Evolutionary conservation across 2,329 filamentous ascomycete species (phyloP).

Genomic region (Emericellopsis cladophorae): DNA sequence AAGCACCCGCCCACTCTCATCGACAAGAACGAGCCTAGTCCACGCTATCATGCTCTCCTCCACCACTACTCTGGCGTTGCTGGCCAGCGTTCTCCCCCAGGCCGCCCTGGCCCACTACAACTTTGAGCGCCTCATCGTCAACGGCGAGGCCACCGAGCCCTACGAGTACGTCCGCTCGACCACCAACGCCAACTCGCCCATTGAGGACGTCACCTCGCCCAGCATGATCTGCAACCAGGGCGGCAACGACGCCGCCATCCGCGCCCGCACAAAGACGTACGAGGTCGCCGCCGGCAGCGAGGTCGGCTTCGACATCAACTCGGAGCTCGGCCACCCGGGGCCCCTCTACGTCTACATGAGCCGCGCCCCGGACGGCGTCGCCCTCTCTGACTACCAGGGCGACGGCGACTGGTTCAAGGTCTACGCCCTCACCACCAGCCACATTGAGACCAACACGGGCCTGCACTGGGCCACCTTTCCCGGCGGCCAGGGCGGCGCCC

Average conservation of each 20-base stretch:
- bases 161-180: constrained; percentile 34
- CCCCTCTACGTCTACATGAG: constrained; percentile 18
- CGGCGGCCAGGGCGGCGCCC: constrained; percentile 8
- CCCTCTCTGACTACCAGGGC: constrained; percentile 11
- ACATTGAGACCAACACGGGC: constrained; percentile 8
- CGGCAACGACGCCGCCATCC: constrained; percentile 15
- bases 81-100: constrained; percentile 3
- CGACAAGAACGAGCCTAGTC: too few species aligned
- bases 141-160: constrained; percentile 27
- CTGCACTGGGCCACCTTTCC: constrained; percentile 11
- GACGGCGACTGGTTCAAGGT: constrained; percentile 18
- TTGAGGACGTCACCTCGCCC: constrained; percentile 19
- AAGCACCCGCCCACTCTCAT: too few species aligned
- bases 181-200: constrained; percentile 23
- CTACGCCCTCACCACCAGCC: constrained; percentile 10
- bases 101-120: constrained; percentile 12
- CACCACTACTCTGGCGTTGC: background rate
- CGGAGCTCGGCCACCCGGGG: constrained; percentile 18
- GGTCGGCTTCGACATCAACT: constrained; percentile 22
- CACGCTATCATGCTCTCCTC: background rate
- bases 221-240: constrained; percentile 21
- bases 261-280: constrained; percentile 14
- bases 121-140: constrained; percentile 12
- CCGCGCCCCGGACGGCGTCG: constrained; percentile 11
- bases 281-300: constrained; percentile 18